A percentile compares a stretch with the other conserved stretches of the same genome.
phyloP scores from a whole-genome alignment of 805 yeast species.

The Dipodascus albidus region DNA sequence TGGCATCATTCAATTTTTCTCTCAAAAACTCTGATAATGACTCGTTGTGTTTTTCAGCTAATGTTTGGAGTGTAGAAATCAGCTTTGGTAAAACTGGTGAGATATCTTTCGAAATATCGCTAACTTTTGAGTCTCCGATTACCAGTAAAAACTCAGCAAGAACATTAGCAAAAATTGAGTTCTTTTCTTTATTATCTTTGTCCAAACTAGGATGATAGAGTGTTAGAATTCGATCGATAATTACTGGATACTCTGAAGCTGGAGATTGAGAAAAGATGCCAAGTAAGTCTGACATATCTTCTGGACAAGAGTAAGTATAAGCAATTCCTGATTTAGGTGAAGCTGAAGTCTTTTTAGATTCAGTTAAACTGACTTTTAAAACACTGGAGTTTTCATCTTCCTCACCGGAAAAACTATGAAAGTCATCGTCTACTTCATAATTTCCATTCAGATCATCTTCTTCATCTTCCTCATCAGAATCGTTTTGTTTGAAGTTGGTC shows the following conservation, averaged over 20 bases:
- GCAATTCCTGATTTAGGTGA: conserved; percentile 11
- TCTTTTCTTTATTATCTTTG: conserved; percentile 67
- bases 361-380: neutral
- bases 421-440: conserved; percentile 11
- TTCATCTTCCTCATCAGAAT: conserved; percentile 31
- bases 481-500: conserved; percentile 15
- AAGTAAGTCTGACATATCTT: conserved; percentile 52
- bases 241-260: conserved; percentile 34
- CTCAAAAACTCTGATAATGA: conserved; percentile 54
- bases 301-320: conserved; percentile 35
- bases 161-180: conserved; percentile 51
- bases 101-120: conserved; percentile 2
- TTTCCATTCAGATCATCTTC: conserved; percentile 26
- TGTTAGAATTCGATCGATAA: conserved; percentile 43
- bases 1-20: conserved; percentile 42
- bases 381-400: conserved; percentile 3
- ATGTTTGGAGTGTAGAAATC: conserved; percentile 33
- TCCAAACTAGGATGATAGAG: conserved; percentile 67
- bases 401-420: conserved; percentile 1
- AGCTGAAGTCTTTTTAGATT: neutral
- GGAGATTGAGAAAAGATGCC: conserved; percentile 54
- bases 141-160: conserved; percentile 51
- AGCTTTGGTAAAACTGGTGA: conserved; percentile 11
- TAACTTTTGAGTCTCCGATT: conserved; percentile 28
- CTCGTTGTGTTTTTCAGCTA: conserved; percentile 57